Evolutionary conservation across 331 rosid species (phyloP).

Genomic region (Pyracantha coccinea): DNA sequence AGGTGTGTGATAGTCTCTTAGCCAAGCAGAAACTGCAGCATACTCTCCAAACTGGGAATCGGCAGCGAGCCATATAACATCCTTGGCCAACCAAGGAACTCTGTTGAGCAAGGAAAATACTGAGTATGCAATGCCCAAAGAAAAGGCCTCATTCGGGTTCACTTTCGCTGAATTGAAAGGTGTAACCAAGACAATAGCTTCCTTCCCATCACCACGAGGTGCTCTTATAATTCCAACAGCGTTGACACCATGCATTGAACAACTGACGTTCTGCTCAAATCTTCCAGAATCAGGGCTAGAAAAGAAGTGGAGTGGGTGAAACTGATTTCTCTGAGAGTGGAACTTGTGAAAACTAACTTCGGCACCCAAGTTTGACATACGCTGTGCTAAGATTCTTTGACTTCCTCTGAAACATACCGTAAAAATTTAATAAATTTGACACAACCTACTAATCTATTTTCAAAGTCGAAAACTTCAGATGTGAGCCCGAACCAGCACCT

Average conservation of each 20-base stretch:
- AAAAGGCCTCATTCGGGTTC: conserved; percentile 53
- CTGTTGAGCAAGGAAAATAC: conserved; percentile 73
- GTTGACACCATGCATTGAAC: conserved; percentile 57
- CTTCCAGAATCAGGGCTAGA: conserved; percentile 59
- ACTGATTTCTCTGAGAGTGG: conserved; percentile 44
- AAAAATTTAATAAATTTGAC: neutral
- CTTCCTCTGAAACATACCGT: conserved; percentile 31
- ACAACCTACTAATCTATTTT: neutral
- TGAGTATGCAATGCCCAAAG: conserved; percentile 75
- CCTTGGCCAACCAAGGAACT: conserved; percentile 96
- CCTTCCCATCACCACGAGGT: conserved; percentile 93
- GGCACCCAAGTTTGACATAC: conserved; percentile 68
- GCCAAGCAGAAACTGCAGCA: conserved; percentile 79
- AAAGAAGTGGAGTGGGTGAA: conserved; percentile 76
- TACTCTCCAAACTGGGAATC: conserved; percentile 82
- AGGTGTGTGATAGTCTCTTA: conserved; percentile 81
- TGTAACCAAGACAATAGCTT: conserved; percentile 89
- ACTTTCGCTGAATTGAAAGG: conserved; percentile 55
- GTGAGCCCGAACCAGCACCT: neutral
- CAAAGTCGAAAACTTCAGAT: neutral
- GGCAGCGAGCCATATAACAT: conserved; percentile 79
- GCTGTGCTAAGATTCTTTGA: conserved; percentile 51
- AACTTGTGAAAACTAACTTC: conserved; percentile 78
- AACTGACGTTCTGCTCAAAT: conserved; percentile 41
- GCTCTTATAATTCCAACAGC: conserved; percentile 89